Percentiles rank a stretch among this genome's conserved stretches.
Evolutionary conservation across 2,329 filamentous ascomycete genomes (phyloP).

Genomic region (Neospermospora avenae): DNA sequence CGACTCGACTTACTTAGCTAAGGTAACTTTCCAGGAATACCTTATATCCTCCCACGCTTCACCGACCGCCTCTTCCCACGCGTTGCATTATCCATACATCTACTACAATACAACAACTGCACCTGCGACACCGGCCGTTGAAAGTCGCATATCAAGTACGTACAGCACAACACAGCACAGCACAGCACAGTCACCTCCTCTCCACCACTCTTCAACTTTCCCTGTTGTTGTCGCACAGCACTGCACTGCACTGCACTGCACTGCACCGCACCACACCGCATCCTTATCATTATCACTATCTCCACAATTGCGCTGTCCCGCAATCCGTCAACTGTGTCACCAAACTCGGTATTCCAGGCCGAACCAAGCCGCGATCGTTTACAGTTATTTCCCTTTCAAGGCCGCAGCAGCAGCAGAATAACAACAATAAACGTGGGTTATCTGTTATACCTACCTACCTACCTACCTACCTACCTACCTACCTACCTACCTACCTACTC

Average conservation of each 20-base stretch:
- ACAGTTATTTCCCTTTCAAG: constrained; percentile 28
- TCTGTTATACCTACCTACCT: no score
- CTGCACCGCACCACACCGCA: background rate
- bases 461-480: no score
- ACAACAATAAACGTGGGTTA: no score
- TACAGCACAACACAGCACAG: background rate
- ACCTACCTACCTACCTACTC: background rate
- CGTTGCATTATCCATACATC: no score
- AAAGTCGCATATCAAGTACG: no score
- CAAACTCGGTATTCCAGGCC: constrained; percentile 25
- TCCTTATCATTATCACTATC: no score
- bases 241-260: background rate
- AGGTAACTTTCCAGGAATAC: no score
- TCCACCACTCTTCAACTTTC: background rate
- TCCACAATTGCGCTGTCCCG: constrained; percentile 14
- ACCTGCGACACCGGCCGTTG: no score
- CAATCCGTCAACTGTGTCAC: constrained; percentile 22
- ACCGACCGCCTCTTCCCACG: background rate
- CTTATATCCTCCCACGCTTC: background rate
- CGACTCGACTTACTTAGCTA: no score
- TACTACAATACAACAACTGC: no score
- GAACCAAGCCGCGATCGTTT: constrained; percentile 24
- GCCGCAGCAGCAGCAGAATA: constrained; percentile 29
- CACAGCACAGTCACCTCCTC: background rate
- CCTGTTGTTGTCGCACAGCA: no score